Percentiles rank a stretch among this genome's conserved stretches.
These are phyloP conservation scores for Pythium aphanidermatum DNA, from an alignment of 352 stramenopile genomes.

Conservation along the genomic window DNA sequence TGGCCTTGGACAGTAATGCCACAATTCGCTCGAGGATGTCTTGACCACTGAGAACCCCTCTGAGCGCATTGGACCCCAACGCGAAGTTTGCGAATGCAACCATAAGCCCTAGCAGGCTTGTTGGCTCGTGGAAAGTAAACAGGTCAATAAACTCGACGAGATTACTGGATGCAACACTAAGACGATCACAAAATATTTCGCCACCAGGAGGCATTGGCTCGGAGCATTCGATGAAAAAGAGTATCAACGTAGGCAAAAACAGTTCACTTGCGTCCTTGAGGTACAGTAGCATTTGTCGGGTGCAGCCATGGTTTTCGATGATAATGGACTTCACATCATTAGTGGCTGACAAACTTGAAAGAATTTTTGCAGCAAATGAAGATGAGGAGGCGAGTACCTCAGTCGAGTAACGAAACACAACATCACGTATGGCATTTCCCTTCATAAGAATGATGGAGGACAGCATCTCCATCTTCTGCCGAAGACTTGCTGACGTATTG, in stretches of 20 bases:
- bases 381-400: not conserved
- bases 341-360: conserved; percentile 4
- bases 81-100: conserved; percentile 39
- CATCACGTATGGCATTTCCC: not conserved
- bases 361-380: conserved; percentile 14
- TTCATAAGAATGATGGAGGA: not conserved
- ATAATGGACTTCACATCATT: conserved; percentile 3
- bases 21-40: conserved; percentile 30
- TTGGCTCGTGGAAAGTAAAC: conserved; percentile 36
- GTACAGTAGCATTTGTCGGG: conserved; percentile 6
- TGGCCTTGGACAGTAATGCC: conserved; percentile 27
- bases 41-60: conserved; percentile 24
- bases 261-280: not conserved
- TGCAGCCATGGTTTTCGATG: not conserved
- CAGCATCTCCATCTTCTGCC: conserved; percentile 4
- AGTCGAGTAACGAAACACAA: conserved; percentile 1
- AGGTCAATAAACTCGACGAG: conserved; percentile 27
- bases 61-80: conserved; percentile 22
- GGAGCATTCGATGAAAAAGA: conserved; percentile 23
- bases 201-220: conserved; percentile 2
- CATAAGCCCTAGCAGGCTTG: conserved; percentile 34
- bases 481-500: not conserved
- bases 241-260: conserved; percentile 13
- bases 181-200: conserved; percentile 27
- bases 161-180: conserved; percentile 22